Evolutionary conservation across 805 yeast genomes (phyloP), one percentile per base, ranked within the genome.

Genomic region (Yamadazyma nakazawae): DNA sequence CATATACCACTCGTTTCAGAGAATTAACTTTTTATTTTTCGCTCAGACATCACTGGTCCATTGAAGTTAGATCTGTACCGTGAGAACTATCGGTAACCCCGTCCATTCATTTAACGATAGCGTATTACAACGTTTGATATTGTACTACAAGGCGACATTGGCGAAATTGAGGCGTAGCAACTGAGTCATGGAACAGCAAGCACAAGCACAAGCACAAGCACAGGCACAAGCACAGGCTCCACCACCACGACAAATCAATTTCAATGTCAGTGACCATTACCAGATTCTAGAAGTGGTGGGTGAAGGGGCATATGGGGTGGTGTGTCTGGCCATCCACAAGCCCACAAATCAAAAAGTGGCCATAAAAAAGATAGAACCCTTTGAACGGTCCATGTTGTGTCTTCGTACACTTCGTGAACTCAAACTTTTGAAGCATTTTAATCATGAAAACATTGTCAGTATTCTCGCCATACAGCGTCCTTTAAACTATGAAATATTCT

Each of bases 291-390:
- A 88, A 54, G 79, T 92, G 13, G 83, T 92, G 1, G 98, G 98
- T 8, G 96, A 90, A 65, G 98, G 98, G 16, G 97, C 98, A 0
- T 92, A 92, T 61, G 98, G 98, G 5, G 82, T 91, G 11, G 98
- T 92, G 10, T 83, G 97, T 64, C 81, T 92, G 10, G 97, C 97
- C 0, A 67, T 83, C 10, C 96, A 92, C 66, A 79, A 80, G 58
- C 96, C 96, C 5, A 79, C 94, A 1, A 84, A 85, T 45, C 91
- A 85, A 55, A 81, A 81, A 53, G 97, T 92, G n/a, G 98, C 98
- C 35, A 90, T 92, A 59, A 92, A 92, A 66, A 92, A 91, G 68
- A 89, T 92, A 53, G 86, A 85, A 60, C 97, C 97, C 11, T 92
- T 92, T 61, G 95, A 85, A 56, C 79, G 96, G 51, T 79, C 92